Evolutionary conservation across 129 eudicot genomes (phyloP).

Genomic region (Artemisia tridentata): DNA sequence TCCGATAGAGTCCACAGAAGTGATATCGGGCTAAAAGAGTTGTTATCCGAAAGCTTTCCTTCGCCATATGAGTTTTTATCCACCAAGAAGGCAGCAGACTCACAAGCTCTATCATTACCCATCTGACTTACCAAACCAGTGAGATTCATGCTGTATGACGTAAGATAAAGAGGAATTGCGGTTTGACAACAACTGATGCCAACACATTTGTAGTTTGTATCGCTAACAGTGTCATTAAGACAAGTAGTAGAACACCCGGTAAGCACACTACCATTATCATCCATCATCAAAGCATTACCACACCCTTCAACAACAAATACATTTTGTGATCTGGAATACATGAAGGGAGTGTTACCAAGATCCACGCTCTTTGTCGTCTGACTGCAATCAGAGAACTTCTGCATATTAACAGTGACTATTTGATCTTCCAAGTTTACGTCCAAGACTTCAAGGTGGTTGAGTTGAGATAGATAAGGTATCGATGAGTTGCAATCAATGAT

Average conservation of each 20-base stretch:
- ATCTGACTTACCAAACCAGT: background rate
- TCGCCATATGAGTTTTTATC: background rate
- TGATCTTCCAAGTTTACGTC: conserved; percentile 14
- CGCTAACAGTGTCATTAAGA: background rate
- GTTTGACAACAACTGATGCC: conserved; percentile 23
- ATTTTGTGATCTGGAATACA: conserved; percentile 16
- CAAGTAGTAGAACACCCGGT: conserved; percentile 26
- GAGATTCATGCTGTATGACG: background rate
- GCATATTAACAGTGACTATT: conserved; percentile 9
- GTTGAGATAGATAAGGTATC: conserved; percentile 21
- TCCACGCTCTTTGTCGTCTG: background rate
- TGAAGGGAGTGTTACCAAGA: conserved; percentile 12
- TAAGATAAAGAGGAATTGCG: conserved; percentile 15
- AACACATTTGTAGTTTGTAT: background rate
- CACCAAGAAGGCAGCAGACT: conserved; percentile 8
- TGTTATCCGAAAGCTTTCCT: background rate
- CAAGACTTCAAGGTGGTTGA: conserved; percentile 20
- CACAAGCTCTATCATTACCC: background rate
- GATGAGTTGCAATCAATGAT: conserved; percentile 20
- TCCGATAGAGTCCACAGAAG: conserved; percentile 9
- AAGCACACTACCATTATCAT: background rate
- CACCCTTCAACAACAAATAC: conserved; percentile 13
- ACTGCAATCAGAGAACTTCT: background rate
- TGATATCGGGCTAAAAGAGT: conserved; percentile 3
- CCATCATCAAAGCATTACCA: conserved; percentile 18